Percentiles rank a stretch among this genome's conserved stretches.
Evolutionary conservation across 768 basidiomycete species (phyloP).

Genomic region (Tulasnella sp.): DNA sequence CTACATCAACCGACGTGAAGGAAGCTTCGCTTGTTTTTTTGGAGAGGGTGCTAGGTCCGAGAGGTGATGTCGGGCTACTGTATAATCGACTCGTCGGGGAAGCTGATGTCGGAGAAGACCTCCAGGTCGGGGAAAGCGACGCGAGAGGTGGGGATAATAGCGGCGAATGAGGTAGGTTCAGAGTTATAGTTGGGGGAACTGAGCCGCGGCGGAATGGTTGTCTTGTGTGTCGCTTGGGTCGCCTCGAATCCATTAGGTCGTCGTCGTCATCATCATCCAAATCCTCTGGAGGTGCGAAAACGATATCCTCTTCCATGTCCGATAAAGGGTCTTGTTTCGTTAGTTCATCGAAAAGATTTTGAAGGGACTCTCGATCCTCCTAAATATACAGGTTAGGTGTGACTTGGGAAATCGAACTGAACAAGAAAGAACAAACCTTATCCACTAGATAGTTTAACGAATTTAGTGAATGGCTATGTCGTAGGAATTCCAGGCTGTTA

Average conservation of each 20-base stretch:
- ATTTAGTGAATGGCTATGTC: conserved; percentile 72
- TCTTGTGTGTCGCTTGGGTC: background rate
- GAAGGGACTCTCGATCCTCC: conserved; percentile 68
- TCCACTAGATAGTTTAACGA: conserved; percentile 77
- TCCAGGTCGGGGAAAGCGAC: conserved; percentile 39
- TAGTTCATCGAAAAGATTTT: conserved; percentile 8
- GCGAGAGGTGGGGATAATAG: conserved; percentile 40
- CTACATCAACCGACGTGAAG: conserved; percentile 11
- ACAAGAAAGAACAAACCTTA: conserved; percentile 41
- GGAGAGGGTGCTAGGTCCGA: background rate
- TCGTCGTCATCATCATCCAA: conserved; percentile 12
- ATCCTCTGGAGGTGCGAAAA: conserved; percentile 17
- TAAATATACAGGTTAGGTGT: conserved; percentile 29
- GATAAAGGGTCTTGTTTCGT: conserved; percentile 10
- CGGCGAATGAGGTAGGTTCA: background rate
- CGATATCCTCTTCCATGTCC: conserved; percentile 14
- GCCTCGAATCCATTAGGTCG: conserved; percentile 22
- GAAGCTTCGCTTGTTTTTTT: background rate
- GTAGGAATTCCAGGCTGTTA: conserved; percentile 41
- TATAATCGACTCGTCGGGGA: conserved; percentile 9
- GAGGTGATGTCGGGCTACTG: background rate
- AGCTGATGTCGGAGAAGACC: conserved; percentile 30
- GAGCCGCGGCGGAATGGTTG: background rate
- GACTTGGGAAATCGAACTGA: background rate
- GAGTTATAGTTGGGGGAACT: background rate